A percentile compares a stretch with the other conserved stretches of the same genome.
These are phyloP conservation scores for Dryadomyces quercivorus DNA, from an alignment of 2,329 filamentous ascomycete genomes.

Conservation along the genomic window DNA sequence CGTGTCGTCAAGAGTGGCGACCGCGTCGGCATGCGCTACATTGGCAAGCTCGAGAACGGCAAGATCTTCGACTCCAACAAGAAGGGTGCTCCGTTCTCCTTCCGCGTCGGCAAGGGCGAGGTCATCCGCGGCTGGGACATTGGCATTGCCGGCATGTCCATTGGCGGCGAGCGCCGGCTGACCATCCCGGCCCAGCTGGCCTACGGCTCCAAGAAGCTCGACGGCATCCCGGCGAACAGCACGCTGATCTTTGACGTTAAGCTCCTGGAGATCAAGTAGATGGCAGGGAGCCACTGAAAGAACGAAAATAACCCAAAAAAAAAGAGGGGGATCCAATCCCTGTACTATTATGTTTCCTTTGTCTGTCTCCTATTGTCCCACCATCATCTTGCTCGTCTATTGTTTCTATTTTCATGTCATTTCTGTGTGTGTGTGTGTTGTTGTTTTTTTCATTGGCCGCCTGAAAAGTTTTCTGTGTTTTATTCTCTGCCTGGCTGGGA, in stretches of 20 bases:
- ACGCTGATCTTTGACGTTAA: slow-evolving; percentile 87
- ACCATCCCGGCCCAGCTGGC: slow-evolving; percentile 78
- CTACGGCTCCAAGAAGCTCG: slow-evolving; percentile 74
- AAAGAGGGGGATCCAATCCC: too few species aligned
- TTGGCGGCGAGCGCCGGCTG: slow-evolving; percentile 86
- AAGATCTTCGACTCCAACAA: slow-evolving; percentile 98
- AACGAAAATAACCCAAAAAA: too few species aligned
- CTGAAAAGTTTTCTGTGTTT: not conserved
- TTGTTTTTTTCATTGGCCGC: not conserved
- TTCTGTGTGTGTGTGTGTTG: too few species aligned
- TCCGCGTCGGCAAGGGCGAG: slow-evolving; percentile 87
- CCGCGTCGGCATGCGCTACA: slow-evolving; percentile 89
- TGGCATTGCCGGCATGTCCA: slow-evolving; percentile 81
- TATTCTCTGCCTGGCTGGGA: not conserved
- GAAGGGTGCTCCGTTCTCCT: slow-evolving; percentile 93
- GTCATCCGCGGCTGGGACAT: slow-evolving; percentile 99
- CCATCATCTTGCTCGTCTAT: not conserved
- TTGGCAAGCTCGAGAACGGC: slow-evolving; percentile 88
- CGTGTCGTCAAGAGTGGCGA: slow-evolving; percentile 81
- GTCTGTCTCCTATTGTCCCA: not conserved
- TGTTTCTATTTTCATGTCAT: not conserved
- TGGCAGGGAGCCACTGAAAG: not conserved
- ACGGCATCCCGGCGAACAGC: slow-evolving; percentile 85
- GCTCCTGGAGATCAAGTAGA: slow-evolving; percentile 70
- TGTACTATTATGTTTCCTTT: slow-evolving; percentile 2